Percentiles rank a stretch among this genome's conserved stretches.
Evolutionary conservation across 257 asterid species (phyloP).

Genomic region (Ophiorrhiza pumila): DNA sequence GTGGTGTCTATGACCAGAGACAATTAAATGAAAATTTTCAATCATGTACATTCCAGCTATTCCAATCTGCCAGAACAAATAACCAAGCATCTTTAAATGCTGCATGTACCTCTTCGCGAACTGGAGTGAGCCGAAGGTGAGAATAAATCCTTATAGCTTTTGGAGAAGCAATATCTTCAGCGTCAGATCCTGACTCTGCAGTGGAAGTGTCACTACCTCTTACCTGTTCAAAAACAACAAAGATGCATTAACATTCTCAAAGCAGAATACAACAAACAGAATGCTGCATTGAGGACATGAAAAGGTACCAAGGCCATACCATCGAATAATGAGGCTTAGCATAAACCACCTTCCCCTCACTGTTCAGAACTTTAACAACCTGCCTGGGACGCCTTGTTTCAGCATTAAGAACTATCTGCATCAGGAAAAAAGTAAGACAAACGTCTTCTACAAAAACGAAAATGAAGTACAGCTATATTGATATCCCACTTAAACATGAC

Average conservation of each 20-base stretch:
- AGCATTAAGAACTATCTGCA: conserved; percentile 80
- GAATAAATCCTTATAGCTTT: conserved; percentile 80
- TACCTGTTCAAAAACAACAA: conserved; percentile 41
- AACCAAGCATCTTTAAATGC: not conserved
- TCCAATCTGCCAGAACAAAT: not conserved
- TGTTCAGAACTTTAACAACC: conserved; percentile 85
- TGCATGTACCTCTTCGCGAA: conserved; percentile 82
- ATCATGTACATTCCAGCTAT: not conserved
- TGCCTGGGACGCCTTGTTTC: conserved; percentile 82
- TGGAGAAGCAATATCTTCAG: conserved; percentile 97
- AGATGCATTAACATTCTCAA: conserved; percentile 15
- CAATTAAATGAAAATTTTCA: not conserved
- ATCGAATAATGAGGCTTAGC: conserved; percentile 80
- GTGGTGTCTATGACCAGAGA: not conserved
- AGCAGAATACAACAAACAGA: conserved; percentile 7
- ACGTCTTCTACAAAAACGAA: not conserved
- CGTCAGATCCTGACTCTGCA: conserved; percentile 98
- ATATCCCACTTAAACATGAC: not conserved
- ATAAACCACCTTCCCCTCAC: conserved; percentile 92
- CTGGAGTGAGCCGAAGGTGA: conserved; percentile 94
- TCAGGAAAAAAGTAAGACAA: conserved; percentile 23
- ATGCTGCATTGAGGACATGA: not conserved
- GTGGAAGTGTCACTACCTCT: conserved; percentile 97
- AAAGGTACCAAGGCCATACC: conserved; percentile 38
- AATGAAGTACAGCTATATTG: not conserved